Conservation (phyloP, 2,329 filamentous ascomycete species). For the Beauveria rudraprayagi region DNA sequence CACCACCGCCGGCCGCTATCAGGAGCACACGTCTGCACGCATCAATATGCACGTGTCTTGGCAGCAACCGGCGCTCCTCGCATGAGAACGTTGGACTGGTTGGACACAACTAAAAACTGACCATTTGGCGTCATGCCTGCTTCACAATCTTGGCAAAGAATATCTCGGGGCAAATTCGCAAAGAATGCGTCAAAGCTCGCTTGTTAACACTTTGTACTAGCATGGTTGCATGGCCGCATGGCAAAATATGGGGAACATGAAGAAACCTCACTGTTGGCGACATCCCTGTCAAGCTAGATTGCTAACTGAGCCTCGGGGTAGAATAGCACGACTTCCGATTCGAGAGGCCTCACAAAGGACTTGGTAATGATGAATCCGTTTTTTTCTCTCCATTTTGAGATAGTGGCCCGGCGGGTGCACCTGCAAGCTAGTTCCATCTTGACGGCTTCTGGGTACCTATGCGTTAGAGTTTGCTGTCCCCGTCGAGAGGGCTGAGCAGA, state of each 20-base stretch:
- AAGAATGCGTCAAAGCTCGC: background rate
- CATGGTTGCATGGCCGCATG: background rate
- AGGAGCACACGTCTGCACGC: background rate
- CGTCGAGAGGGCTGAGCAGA: constrained; percentile 4
- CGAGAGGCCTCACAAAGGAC: background rate
- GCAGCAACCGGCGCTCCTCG: background rate
- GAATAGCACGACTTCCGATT: background rate
- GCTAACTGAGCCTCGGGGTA: background rate
- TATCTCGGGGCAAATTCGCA: background rate
- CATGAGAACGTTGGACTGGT: too few relatives aligned
- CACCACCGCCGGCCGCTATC: background rate
- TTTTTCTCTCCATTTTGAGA: background rate
- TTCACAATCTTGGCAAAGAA: background rate
- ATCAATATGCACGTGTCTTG: background rate
- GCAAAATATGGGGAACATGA: background rate
- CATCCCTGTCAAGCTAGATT: background rate
- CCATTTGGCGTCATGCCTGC: background rate
- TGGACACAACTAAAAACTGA: too few relatives aligned
- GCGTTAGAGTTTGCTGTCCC: constrained; percentile 1
- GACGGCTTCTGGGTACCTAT: background rate
- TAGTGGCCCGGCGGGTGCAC: background rate
- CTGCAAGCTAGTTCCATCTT: background rate
- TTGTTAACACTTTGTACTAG: background rate
- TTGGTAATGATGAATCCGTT: background rate
- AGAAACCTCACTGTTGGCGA: background rate